Evolutionary conservation across 192 early-diverging fungal species (phyloP).

Genomic region (Gaertneriomyces semiglobifer): DNA sequence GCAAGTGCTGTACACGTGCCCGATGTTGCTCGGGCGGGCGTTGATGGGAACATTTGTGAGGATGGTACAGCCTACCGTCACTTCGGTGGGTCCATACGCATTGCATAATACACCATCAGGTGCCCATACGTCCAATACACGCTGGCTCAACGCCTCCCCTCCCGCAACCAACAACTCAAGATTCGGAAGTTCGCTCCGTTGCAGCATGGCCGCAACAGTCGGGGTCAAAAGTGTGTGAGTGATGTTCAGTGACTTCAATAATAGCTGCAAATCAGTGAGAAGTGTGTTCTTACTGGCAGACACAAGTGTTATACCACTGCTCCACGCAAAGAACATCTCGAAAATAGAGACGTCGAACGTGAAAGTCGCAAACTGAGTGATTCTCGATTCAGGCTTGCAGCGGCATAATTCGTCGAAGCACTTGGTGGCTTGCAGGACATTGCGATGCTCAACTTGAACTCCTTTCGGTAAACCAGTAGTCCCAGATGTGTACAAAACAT

Average conservation of each 20-base stretch:
- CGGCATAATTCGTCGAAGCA: not conserved
- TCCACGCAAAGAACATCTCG: constrained; percentile 28
- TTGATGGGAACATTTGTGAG: not conserved
- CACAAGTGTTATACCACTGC: constrained; percentile 9
- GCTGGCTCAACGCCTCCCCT: constrained; percentile 12
- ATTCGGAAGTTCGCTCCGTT: not conserved
- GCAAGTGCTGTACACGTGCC: constrained; percentile 13
- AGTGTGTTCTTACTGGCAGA: constrained; percentile 11
- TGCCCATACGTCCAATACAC: constrained; percentile 15
- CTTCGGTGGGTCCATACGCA: constrained; percentile 29
- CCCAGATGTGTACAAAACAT: constrained; percentile 42
- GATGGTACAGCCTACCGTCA: constrained; percentile 25
- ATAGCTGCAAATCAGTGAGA: constrained; percentile 7
- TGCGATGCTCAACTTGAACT: constrained; percentile 13
- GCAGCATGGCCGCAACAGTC: constrained; percentile 7
- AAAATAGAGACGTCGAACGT: constrained; percentile 26
- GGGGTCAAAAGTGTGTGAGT: constrained; percentile 8
- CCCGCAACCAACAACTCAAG: constrained; percentile 8
- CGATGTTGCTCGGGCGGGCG: constrained; percentile 12
- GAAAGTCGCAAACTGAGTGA: constrained; percentile 14
- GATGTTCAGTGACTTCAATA: not conserved
- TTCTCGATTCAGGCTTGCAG: not conserved
- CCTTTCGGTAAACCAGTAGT: constrained; percentile 46
- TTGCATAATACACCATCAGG: constrained; percentile 6
- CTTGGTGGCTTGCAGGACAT: not conserved